phyloP scores from a whole-genome alignment of 495 filamentous ascomycete species.

The Penicillium verhagenii region DNA sequence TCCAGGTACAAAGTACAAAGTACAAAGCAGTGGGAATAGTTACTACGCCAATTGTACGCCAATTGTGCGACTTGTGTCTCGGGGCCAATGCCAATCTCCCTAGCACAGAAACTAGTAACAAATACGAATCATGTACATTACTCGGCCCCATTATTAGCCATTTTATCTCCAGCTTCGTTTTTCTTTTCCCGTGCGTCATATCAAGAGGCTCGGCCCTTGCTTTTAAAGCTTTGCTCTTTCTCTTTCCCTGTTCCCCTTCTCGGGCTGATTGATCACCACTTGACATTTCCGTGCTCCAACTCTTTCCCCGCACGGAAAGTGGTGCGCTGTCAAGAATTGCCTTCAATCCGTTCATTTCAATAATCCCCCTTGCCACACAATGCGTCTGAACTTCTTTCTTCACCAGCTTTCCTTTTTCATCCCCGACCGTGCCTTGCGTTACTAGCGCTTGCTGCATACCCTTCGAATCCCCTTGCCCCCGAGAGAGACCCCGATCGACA shows the following conservation, averaged over 20 bases:
- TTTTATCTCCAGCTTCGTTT: too few species aligned
- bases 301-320: neutral
- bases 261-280: neutral
- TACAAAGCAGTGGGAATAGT: too few species aligned
- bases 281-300: neutral
- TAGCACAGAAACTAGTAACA: neutral
- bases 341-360: neutral
- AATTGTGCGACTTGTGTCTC: too few species aligned
- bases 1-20: too few species aligned
- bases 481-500: neutral
- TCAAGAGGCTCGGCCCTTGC: neutral
- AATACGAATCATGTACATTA: neutral
- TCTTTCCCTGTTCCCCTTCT: neutral
- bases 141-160: neutral
- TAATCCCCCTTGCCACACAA: neutral
- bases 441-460: constrained; percentile 17
- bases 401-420: constrained; percentile 8
- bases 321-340: neutral
- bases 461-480: neutral
- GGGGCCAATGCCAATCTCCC: too few species aligned
- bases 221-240: neutral
- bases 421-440: constrained; percentile 32
- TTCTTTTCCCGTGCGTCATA: constrained; percentile 2
- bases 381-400: constrained; percentile 11
- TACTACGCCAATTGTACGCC: too few species aligned